These are phyloP conservation scores for Sequoia sempervirens DNA, from an alignment of 75 land plant genomes.

Conservation along the genomic window DNA sequence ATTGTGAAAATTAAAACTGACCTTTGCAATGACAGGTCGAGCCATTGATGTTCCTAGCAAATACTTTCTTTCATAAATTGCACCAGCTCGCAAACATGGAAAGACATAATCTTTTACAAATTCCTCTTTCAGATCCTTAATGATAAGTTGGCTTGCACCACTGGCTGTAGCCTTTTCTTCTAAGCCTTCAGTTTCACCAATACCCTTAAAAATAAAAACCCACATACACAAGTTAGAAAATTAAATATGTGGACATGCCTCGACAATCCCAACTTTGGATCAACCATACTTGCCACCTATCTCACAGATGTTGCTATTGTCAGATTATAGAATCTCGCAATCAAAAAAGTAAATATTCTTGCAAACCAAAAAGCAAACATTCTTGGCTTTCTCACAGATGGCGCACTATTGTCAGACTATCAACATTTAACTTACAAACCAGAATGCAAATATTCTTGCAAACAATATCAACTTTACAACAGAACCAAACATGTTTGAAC, in stretches of 20 bases:
- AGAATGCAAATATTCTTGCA: not conserved
- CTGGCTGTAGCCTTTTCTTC: slow-evolving; percentile 93
- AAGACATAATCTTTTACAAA: slow-evolving; percentile 90
- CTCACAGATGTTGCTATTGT: not conserved
- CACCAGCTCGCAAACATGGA: slow-evolving; percentile 98
- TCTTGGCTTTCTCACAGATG: not conserved
- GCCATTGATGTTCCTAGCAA: slow-evolving; percentile 99
- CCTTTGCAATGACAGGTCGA: slow-evolving; percentile 99
- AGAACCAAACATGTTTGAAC: not conserved
- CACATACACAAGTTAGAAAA: not conserved
- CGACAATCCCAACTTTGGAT: not conserved
- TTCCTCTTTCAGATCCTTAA: slow-evolving; percentile 92
- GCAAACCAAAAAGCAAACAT: not conserved
- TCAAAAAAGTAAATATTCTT: not conserved
- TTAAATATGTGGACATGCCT: not conserved
- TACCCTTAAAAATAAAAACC: slow-evolving; percentile 54
- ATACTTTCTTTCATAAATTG: slow-evolving; percentile 94
- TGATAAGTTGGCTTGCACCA: slow-evolving; percentile 86
- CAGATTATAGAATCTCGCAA: not conserved
- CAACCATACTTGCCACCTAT: not conserved
- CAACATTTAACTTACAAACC: not conserved
- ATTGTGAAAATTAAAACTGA: slow-evolving; percentile 4
- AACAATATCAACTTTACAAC: not conserved
- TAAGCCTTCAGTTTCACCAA: slow-evolving; percentile 77
- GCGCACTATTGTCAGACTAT: not conserved